phyloP scores from a whole-genome alignment of 352 stramenopile genomes.

The Globisporangium cylindrosporum region DNA sequence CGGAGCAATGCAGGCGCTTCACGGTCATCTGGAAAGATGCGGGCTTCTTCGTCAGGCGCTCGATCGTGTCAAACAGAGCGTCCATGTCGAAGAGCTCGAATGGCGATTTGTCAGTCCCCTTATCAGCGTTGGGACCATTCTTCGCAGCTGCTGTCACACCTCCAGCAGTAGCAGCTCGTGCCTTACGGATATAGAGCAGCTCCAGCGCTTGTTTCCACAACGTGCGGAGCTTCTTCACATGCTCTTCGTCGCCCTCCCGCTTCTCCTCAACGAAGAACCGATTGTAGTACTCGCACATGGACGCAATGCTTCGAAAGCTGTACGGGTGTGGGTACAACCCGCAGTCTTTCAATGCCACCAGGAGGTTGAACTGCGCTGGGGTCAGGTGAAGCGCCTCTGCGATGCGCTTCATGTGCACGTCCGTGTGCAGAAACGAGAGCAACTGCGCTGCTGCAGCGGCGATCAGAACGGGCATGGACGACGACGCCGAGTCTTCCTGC shows the following conservation, averaged over 20 bases:
- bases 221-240: conserved; percentile 31
- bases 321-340: conserved; percentile 41
- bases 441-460: conserved; percentile 40
- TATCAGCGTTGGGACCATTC: conserved; percentile 12
- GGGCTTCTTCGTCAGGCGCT: conserved; percentile 48
- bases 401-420: conserved; percentile 53
- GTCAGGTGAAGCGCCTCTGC: conserved; percentile 44
- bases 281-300: conserved; percentile 63
- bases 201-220: conserved; percentile 58
- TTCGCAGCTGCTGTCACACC: background rate
- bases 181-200: conserved; percentile 61
- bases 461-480: conserved; percentile 22
- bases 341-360: conserved; percentile 53
- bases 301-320: conserved; percentile 44
- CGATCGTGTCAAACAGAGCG: conserved; percentile 52
- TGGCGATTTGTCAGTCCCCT: conserved; percentile 14
- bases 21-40: conserved; percentile 42
- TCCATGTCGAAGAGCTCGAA: conserved; percentile 67
- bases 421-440: conserved; percentile 32
- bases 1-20: conserved; percentile 51
- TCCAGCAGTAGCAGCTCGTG: conserved; percentile 16
- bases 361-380: conserved; percentile 58
- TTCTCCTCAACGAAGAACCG: conserved; percentile 49
- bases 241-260: conserved; percentile 19
- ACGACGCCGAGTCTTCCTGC: conserved; percentile 5